Evolutionary conservation across 352 stramenopile genomes (phyloP), one percentile per base, ranked within the genome.

Genomic region (Paralagenidium karlingii): DNA sequence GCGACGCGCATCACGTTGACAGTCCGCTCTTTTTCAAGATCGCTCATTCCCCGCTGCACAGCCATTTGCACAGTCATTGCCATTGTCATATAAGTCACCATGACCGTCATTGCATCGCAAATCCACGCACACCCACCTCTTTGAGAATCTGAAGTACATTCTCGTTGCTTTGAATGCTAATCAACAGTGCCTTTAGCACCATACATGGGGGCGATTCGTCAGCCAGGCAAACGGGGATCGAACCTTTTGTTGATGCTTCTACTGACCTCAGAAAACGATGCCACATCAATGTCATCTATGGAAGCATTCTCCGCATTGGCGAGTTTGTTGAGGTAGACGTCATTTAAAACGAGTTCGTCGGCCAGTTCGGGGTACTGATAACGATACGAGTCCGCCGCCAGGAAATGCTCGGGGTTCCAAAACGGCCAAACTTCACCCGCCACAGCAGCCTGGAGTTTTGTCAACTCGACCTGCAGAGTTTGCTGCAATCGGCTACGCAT

Each of bases 271-370:
- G 69, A 86, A 33, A 89, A 78, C 1, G 69, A 58, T 25, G 69
- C 77, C 60, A 85, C 79, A 52, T 83, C 69, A 29, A 86, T 67
- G 44, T 78, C 68, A 12, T 77, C 60, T 6, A 87, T 47, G 13
- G 76, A 54, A n/a, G 79, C 54, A 5, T 60, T 55, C 9, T 73
- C 55, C 8, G 61, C 65, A 1, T 45, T 63, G 11, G 87, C 61
- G 43, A 88, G 86, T 36, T 86, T 85, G 52, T 78, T 67, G 33
- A 91, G 60, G 49, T 89, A 91, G 18, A 91, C 69, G 38, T 86
- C 71, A 21, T 82, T 57, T 25, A 91, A 42, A 21, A 89, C 78
- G 8, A 91, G 50, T 31, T 87, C 68, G 37, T 89, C 61, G 1
- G 61, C 41, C 4, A 91, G 56, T 26, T 87, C 73, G 2, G 68